These are phyloP conservation scores for Ustilago trichophora DNA, from an alignment of 1,284 basidiomycete species.

Conservation along the genomic window DNA sequence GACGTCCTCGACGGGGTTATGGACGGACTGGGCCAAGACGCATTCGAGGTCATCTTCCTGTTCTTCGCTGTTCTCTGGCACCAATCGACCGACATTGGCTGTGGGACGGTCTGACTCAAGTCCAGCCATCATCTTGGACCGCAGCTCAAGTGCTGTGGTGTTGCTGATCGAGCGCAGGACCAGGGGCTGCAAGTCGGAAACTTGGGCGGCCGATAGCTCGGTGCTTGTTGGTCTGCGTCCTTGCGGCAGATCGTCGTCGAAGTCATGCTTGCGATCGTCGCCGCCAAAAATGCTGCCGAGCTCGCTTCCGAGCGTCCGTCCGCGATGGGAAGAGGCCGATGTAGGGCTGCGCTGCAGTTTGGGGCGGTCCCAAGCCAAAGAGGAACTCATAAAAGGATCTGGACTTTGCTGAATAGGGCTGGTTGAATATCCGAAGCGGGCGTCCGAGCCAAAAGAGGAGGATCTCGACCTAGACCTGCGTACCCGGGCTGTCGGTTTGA, in stretches of 20 bases:
- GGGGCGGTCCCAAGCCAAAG: constrained; percentile 2
- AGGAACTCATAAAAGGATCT: constrained; percentile 14
- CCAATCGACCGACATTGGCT: constrained; percentile 31
- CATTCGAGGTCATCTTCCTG: constrained; percentile 46
- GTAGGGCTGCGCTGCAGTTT: constrained; percentile 3
- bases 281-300: constrained; percentile 58
- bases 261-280: constrained; percentile 41
- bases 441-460: constrained; percentile 21
- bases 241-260: constrained; percentile 40
- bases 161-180: constrained; percentile 5
- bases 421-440: background rate
- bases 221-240: constrained; percentile 7
- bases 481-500: constrained; percentile 22
- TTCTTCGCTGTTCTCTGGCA: constrained; percentile 27
- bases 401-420: background rate
- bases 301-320: constrained; percentile 54
- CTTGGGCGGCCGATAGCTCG: background rate
- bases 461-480: constrained; percentile 26
- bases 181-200: constrained; percentile 5
- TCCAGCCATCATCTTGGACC: background rate
- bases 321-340: constrained; percentile 20
- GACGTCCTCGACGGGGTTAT: constrained; percentile 13
- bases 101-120: constrained; percentile 33
- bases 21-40: constrained; percentile 25
- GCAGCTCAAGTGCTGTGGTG: background rate